phyloP scores from a whole-genome alignment of 805 yeast genomes.

The Saturnispora sekii region DNA sequence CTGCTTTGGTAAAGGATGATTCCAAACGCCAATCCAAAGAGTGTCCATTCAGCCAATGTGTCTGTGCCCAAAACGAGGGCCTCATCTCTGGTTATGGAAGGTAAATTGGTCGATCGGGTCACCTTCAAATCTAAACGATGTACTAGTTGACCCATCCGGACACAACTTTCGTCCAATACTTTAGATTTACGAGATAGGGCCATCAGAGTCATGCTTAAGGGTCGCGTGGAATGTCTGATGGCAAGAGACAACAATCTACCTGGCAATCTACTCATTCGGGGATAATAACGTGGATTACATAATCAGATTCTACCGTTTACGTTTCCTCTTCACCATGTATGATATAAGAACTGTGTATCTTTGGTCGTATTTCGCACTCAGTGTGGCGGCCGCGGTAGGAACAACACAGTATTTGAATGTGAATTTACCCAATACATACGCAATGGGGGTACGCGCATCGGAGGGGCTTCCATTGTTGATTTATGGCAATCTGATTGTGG shows the following conservation, averaged over 20 bases:
- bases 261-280: not conserved
- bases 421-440: constrained; percentile 38
- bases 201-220: not conserved
- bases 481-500: constrained; percentile 35
- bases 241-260: not conserved
- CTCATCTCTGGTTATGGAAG: constrained; percentile 60
- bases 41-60: constrained; percentile 65
- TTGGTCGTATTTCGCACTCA: constrained; percentile 19
- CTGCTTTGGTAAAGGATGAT: constrained; percentile 62
- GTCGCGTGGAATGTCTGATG: not conserved
- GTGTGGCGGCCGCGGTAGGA: constrained; percentile 28
- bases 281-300: not conserved
- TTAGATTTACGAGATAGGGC: not conserved
- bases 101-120: constrained; percentile 31
- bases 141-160: not conserved
- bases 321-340: not conserved
- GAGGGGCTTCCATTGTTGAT: constrained; percentile 38
- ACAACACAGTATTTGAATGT: constrained; percentile 31
- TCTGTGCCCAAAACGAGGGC: constrained; percentile 81
- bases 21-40: constrained; percentile 73
- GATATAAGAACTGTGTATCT: constrained; percentile 9
- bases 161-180: not conserved
- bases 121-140: not conserved
- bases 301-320: not conserved
- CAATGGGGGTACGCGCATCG: constrained; percentile 41